phyloP scores from a whole-genome alignment of 495 filamentous ascomycete genomes.

The Gamarada debralockiae region DNA sequence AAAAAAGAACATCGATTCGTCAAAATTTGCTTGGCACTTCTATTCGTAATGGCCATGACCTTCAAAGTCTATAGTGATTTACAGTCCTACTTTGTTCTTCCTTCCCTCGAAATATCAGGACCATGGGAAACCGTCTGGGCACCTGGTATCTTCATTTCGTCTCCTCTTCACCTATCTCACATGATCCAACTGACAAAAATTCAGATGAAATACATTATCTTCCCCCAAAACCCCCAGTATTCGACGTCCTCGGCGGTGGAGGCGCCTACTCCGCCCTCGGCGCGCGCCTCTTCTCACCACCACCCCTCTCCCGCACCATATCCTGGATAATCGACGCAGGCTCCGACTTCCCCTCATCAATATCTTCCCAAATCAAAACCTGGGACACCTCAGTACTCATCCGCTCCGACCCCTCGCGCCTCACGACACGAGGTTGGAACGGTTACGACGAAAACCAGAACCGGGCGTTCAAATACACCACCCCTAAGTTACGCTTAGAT shows the following conservation, averaged over 20 bases:
- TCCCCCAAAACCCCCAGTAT: conserved; percentile 54
- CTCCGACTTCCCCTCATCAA: conserved; percentile 71
- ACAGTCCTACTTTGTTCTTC: not conserved
- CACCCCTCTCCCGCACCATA: conserved; percentile 49
- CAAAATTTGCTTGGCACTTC: too few species aligned
- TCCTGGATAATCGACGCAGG: conserved; percentile 93
- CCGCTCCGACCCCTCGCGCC: conserved; percentile 57
- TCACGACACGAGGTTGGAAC: conserved; percentile 91
- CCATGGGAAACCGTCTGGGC: not conserved
- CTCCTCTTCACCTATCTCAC: not conserved
- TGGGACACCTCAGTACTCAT: conserved; percentile 74
- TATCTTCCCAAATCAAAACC: conserved; percentile 56
- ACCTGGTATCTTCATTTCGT: not conserved
- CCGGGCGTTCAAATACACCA: conserved; percentile 80
- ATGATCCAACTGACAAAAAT: not conserved
- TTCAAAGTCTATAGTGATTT: too few species aligned
- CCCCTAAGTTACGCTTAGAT: conserved; percentile 77
- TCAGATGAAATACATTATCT: conserved; percentile 88
- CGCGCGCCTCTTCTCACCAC: conserved; percentile 77
- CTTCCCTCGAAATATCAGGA: not conserved
- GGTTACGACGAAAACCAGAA: conserved; percentile 57
- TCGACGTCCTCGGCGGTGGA: conserved; percentile 78
- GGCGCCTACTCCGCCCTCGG: conserved; percentile 84
- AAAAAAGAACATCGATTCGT: too few species aligned
- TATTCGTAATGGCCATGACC: too few species aligned